Conservation (phyloP, 2,329 filamentous ascomycete genomes). For the Sclerotinia minor region DNA sequence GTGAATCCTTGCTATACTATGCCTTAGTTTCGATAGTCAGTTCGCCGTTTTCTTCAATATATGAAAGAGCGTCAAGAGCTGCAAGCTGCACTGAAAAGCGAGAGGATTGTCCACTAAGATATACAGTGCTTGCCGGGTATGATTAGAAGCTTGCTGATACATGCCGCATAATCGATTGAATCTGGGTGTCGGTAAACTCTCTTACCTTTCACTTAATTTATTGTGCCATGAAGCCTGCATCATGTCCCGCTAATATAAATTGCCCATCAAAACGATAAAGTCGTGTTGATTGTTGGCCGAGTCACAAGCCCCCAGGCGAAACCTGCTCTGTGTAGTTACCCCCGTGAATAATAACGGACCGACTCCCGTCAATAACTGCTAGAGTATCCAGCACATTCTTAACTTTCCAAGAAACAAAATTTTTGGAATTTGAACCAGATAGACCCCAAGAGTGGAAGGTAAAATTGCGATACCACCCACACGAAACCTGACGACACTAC, state of each 20-base stretch:
- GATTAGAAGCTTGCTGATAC: slow-evolving; percentile 10
- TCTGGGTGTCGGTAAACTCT: slow-evolving; percentile 23
- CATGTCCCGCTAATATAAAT: slow-evolving; percentile 28
- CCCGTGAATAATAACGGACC: slow-evolving; percentile 20
- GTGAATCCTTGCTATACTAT: not conserved
- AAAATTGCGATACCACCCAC: slow-evolving; percentile 19
- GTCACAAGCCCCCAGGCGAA: slow-evolving; percentile 18
- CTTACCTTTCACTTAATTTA: slow-evolving; percentile 16
- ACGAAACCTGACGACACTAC: slow-evolving; percentile 11
- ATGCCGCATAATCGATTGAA: slow-evolving; percentile 16
- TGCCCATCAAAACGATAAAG: slow-evolving; percentile 28
- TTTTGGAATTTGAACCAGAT: not conserved
- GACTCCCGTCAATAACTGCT: slow-evolving; percentile 21
- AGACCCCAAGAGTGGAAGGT: slow-evolving; percentile 14
- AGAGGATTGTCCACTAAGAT: slow-evolving; percentile 17
- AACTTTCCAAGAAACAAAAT: slow-evolving; percentile 11
- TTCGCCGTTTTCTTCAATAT: slow-evolving; percentile 20
- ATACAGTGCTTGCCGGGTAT: slow-evolving; percentile 15
- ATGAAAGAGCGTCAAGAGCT: not conserved
- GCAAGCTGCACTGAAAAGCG: slow-evolving; percentile 6
- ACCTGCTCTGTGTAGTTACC: slow-evolving; percentile 2
- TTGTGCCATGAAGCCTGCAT: slow-evolving; percentile 19
- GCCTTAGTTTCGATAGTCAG: slow-evolving; percentile 17
- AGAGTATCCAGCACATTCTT: slow-evolving; percentile 11
- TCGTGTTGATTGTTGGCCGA: slow-evolving; percentile 19